These are phyloP conservation scores for Rhizoctonia solani DNA, from an alignment of 1,284 basidiomycete species.

Conservation along the genomic window DNA sequence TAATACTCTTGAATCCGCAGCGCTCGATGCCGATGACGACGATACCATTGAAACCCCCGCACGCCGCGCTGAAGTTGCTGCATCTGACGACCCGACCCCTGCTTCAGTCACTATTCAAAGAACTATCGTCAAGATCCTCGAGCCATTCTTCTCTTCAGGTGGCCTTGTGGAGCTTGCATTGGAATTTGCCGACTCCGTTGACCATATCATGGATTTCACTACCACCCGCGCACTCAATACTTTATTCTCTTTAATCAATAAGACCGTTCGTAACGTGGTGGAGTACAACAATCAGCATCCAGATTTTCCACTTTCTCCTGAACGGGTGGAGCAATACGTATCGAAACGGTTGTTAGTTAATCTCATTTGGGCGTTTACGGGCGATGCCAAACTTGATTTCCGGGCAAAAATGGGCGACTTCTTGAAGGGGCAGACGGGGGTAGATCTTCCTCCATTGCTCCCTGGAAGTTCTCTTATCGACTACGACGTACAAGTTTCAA, in stretches of 20 bases:
- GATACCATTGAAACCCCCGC: slow-evolving; percentile 63
- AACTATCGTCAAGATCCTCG: slow-evolving; percentile 75
- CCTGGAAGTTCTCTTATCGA: slow-evolving; percentile 89
- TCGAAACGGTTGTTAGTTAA: slow-evolving; percentile 89
- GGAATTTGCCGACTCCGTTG: slow-evolving; percentile 76
- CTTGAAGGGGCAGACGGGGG: slow-evolving; percentile 80
- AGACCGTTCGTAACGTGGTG: slow-evolving; percentile 89
- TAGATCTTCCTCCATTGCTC: slow-evolving; percentile 80
- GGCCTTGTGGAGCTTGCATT: slow-evolving; percentile 83
- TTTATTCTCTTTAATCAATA: slow-evolving; percentile 96
- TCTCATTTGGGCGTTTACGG: slow-evolving; percentile 98
- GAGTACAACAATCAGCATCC: slow-evolving; percentile 95
- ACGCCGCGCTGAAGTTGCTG: slow-evolving; percentile 60
- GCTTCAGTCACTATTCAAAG: slow-evolving; percentile 78
- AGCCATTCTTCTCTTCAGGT: slow-evolving; percentile 80
- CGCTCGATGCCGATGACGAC: slow-evolving; percentile 92
- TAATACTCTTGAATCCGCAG: slow-evolving; percentile 70
- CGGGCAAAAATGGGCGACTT: slow-evolving; percentile 91
- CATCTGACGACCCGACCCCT: slow-evolving; percentile 57
- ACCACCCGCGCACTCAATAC: slow-evolving; percentile 89
- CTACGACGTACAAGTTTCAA: slow-evolving; percentile 88
- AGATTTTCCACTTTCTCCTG: slow-evolving; percentile 87
- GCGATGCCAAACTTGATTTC: slow-evolving; percentile 89
- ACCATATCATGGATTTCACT: slow-evolving; percentile 99
- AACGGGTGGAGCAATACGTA: slow-evolving; percentile 89